These are phyloP conservation scores for Rugonectria rugulosa DNA, from an alignment of 2,329 filamentous ascomycete genomes.

Conservation along the genomic window DNA sequence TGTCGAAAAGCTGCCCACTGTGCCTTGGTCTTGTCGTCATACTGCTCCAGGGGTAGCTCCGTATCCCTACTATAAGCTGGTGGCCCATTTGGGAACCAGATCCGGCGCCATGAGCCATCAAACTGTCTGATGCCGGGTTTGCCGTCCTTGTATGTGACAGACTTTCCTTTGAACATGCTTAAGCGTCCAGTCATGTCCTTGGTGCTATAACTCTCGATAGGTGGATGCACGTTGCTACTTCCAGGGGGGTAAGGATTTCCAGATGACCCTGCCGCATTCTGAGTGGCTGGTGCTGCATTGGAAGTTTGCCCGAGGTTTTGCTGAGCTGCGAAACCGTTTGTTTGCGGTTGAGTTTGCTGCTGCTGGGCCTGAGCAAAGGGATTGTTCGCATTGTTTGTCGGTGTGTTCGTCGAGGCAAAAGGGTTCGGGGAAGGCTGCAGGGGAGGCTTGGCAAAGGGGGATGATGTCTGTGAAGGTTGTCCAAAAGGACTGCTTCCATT, in stretches of 20 bases:
- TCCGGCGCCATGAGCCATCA: slow-evolving; percentile 66
- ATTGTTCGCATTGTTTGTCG: slow-evolving; percentile 26
- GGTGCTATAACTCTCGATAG: slow-evolving; percentile 52
- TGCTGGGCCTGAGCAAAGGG: slow-evolving; percentile 40
- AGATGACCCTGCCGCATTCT: slow-evolving; percentile 17
- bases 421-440: slow-evolving; percentile 38
- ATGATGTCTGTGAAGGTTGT: slow-evolving; percentile 29
- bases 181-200: slow-evolving; percentile 55
- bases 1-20: slow-evolving; percentile 71
- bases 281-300: slow-evolving; percentile 22
- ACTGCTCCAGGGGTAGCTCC: slow-evolving; percentile 63
- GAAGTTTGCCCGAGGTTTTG: slow-evolving; percentile 38
- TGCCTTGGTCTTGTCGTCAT: slow-evolving; percentile 66
- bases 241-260: slow-evolving; percentile 53
- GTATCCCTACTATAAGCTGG: slow-evolving; percentile 70
- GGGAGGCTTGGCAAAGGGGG: slow-evolving; percentile 32
- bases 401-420: slow-evolving; percentile 35
- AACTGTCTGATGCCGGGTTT: slow-evolving; percentile 58
- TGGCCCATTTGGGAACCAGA: slow-evolving; percentile 78
- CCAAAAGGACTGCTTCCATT: slow-evolving; percentile 38
- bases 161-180: slow-evolving; percentile 68
- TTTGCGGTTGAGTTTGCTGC: slow-evolving; percentile 14
- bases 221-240: slow-evolving; percentile 54
- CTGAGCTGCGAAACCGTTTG: slow-evolving; percentile 35
- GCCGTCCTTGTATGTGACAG: slow-evolving; percentile 63